Evolutionary conservation across 2,329 filamentous ascomycete species (phyloP).

Genomic region (Ophiosphaerella korrae): DNA sequence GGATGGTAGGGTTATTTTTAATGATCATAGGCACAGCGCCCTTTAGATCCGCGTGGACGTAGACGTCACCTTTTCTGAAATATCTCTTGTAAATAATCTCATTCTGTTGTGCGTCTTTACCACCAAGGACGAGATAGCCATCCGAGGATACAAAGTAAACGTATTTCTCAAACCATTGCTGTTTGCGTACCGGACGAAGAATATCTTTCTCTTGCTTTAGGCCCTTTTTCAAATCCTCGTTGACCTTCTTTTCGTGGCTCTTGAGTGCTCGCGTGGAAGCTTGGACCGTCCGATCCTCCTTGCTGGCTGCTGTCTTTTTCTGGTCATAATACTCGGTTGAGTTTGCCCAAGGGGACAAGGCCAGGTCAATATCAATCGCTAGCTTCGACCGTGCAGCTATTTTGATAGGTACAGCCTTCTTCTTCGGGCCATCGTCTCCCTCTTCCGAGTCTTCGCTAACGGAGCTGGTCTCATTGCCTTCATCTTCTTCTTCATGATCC

Average conservation of each 20-base stretch:
- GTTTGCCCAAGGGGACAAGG: constrained; percentile 83
- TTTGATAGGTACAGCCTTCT: constrained; percentile 49
- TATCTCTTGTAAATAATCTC: constrained; percentile 90
- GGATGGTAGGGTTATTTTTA: constrained; percentile 79
- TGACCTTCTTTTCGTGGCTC: constrained; percentile 87
- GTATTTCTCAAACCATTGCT: constrained; percentile 98
- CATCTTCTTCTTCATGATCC: constrained; percentile 63
- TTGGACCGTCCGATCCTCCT: constrained; percentile 83
- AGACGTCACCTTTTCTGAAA: constrained; percentile 86
- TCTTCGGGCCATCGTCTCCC: constrained; percentile 57
- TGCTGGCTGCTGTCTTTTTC: constrained; percentile 79
- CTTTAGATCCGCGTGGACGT: constrained; percentile 86
- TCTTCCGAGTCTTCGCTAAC: constrained; percentile 68
- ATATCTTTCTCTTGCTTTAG: constrained; percentile 91
- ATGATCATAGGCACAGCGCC: constrained; percentile 86
- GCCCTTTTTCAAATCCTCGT: constrained; percentile 81
- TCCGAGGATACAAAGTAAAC: constrained; percentile 94
- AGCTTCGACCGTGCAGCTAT: constrained; percentile 55
- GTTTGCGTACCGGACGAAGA: constrained; percentile 79
- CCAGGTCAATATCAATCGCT: constrained; percentile 82
- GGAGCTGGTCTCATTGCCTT: constrained; percentile 65
- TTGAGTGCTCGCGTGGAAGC: constrained; percentile 84
- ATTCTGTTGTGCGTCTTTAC: constrained; percentile 85
- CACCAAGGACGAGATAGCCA: constrained; percentile 88
- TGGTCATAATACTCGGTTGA: constrained; percentile 92